Evolutionary conservation across 2,329 filamentous ascomycete genomes (phyloP), one percentile per base, ranked within the genome.

Genomic region (Fusarium transvaalense): DNA sequence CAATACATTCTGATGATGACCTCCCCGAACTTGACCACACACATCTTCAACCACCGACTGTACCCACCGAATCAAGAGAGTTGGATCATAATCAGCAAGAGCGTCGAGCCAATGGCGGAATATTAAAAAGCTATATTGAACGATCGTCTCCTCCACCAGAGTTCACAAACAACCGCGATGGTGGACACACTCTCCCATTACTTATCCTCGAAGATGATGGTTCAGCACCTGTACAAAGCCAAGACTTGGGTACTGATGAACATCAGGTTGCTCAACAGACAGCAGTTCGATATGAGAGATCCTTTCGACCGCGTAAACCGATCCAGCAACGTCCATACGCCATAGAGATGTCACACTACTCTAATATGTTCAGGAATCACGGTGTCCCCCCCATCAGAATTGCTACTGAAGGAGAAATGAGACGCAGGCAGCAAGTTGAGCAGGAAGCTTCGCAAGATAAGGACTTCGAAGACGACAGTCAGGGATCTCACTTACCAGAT

Each of bases 241-340:
- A 69, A 42, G 64, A 62, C 13, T 37, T 68, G 14, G 65, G 58
- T 10, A 53, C 59, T 14, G 58, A 64, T 23, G 67, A 76, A 37
- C 75, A 38, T 59, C 71, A 69, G 23, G 68, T 69, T 38, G 71
- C 69, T 19, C 64, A 61, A 32, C 76, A 75, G 55, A 63, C 70
- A 14, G 71, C 76, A 8, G 71, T 79, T 29, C 78, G 77, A 14
- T 76, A 80, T 45, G 80, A 82, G 63, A 82, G 86, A 34, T 86
- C 84, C 6, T 77, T 89, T n/a, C 82, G 87, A 9, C 85, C 86
- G 2, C 82, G 87, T 21, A 89, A 88, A 63, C 86, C 86, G 2
- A 89, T 89, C 9, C 87, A 89, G 71, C 81, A 88, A 70, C 86
- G 88, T 43, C 87, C 87, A 5, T 89, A 89, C 65, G 76, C 85